phyloP scores from a whole-genome alignment of 163 green algal genomes.

The Chlamydomonas reinhardtii region DNA sequence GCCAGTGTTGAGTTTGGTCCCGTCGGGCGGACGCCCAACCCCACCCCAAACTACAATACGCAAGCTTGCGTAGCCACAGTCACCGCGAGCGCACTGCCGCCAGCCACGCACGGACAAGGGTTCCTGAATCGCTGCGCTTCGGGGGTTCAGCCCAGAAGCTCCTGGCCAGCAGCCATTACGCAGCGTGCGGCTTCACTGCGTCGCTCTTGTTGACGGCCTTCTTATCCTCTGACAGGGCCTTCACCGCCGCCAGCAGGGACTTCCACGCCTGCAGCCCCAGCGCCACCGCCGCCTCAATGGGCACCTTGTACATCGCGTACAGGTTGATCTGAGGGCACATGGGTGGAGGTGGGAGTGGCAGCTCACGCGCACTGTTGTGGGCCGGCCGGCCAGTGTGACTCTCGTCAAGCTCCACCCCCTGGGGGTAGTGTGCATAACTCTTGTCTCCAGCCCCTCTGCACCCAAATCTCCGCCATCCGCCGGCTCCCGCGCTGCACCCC shows the following conservation, averaged over 20 bases:
- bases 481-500: neutral
- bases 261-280: neutral
- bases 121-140: too few relatives aligned
- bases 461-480: neutral
- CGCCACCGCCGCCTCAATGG: conserved; percentile 32
- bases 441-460: neutral
- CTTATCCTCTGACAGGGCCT: conserved; percentile 1
- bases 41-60: too few relatives aligned
- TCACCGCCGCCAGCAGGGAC: neutral
- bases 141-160: too few relatives aligned
- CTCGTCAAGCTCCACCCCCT: too few relatives aligned
- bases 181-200: neutral
- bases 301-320: conserved; percentile 49
- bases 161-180: neutral
- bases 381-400: too few relatives aligned
- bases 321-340: neutral
- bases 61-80: too few relatives aligned
- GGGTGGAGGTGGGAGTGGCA: neutral
- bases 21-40: too few relatives aligned
- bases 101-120: too few relatives aligned
- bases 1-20: too few relatives aligned
- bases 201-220: neutral
- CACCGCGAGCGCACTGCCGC: too few relatives aligned
- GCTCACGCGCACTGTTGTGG: too few relatives aligned
- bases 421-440: too few relatives aligned